phyloP scores from a whole-genome alignment of 345 rosid species.

The Laguncularia racemosa region DNA sequence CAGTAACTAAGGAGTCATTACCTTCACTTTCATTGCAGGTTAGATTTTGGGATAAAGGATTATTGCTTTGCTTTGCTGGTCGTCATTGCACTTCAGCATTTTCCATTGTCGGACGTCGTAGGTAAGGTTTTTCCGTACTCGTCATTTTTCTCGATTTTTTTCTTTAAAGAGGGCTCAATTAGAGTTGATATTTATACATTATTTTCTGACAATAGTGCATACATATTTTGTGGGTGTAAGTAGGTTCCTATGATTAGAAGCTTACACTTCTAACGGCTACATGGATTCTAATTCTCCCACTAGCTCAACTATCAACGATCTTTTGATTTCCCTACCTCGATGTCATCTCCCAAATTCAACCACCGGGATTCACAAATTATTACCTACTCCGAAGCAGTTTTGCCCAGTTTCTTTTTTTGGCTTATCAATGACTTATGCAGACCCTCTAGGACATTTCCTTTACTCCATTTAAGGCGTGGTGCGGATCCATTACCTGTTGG shows the following conservation, averaged over 20 bases:
- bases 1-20: too few relatives aligned
- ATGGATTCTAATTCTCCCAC: slow-evolving; percentile 40
- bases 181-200: too few relatives aligned
- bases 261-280: slow-evolving; percentile 15
- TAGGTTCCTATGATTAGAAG: slow-evolving; percentile 16
- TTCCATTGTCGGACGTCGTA: too few relatives aligned
- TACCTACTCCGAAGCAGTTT: slow-evolving; percentile 28
- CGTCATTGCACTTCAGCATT: too few relatives aligned
- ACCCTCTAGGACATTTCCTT: slow-evolving; percentile 31
- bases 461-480: slow-evolving; percentile 26
- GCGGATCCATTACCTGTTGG: slow-evolving; percentile 33
- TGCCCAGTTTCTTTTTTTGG: slow-evolving; percentile 26
- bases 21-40: too few relatives aligned
- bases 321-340: slow-evolving; percentile 71
- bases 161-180: too few relatives aligned
- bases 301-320: slow-evolving; percentile 52
- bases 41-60: too few relatives aligned
- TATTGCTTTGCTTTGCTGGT: too few relatives aligned
- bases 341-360: slow-evolving; percentile 47
- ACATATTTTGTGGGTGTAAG: slow-evolving; percentile 7
- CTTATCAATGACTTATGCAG: slow-evolving; percentile 32
- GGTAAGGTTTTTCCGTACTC: too few relatives aligned
- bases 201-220: neutral
- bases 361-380: slow-evolving; percentile 37
- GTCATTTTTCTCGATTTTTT: too few relatives aligned